Evolutionary conservation across 768 basidiomycete species (phyloP).

Genomic region (Suillus spraguei): DNA sequence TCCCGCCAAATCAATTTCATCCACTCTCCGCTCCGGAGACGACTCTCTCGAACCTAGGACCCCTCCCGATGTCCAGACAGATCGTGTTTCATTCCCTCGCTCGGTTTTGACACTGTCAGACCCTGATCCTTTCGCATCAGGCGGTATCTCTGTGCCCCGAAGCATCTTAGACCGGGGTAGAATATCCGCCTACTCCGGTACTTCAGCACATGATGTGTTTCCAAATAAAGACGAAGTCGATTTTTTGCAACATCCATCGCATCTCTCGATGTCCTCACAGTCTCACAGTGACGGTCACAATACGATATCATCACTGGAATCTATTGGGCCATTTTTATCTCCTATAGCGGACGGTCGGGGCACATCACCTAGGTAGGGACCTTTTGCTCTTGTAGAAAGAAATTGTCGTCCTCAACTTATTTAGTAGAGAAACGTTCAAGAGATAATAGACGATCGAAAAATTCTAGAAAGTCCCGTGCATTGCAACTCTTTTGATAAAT

Average conservation of each 20-base stretch:
- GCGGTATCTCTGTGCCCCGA: constrained; percentile 44
- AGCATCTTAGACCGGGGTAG: constrained; percentile 44
- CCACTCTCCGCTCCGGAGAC: constrained; percentile 50
- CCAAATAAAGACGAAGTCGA: constrained; percentile 40
- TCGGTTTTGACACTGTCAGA: constrained; percentile 68
- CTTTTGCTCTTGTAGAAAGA: not conserved
- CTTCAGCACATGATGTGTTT: constrained; percentile 48
- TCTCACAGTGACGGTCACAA: constrained; percentile 35
- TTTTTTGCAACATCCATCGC: constrained; percentile 50
- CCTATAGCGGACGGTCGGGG: constrained; percentile 12
- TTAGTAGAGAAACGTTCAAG: not conserved
- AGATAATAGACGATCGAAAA: not conserved
- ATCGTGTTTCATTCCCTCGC: constrained; percentile 35
- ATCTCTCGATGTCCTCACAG: constrained; percentile 60
- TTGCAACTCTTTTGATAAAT: constrained; percentile 28
- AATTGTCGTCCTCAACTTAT: not conserved
- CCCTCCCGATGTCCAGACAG: constrained; percentile 45
- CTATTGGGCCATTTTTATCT: constrained; percentile 9
- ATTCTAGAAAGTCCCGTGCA: not conserved
- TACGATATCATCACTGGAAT: not conserved
- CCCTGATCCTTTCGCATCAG: constrained; percentile 63
- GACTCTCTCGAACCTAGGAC: constrained; percentile 58
- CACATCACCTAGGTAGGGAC: constrained; percentile 10
- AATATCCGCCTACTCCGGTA: constrained; percentile 55
- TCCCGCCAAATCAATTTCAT: constrained; percentile 57